These are phyloP conservation scores for Porphyrellus cyaneotinctus DNA, from an alignment of 768 basidiomycete genomes.

Conservation along the genomic window DNA sequence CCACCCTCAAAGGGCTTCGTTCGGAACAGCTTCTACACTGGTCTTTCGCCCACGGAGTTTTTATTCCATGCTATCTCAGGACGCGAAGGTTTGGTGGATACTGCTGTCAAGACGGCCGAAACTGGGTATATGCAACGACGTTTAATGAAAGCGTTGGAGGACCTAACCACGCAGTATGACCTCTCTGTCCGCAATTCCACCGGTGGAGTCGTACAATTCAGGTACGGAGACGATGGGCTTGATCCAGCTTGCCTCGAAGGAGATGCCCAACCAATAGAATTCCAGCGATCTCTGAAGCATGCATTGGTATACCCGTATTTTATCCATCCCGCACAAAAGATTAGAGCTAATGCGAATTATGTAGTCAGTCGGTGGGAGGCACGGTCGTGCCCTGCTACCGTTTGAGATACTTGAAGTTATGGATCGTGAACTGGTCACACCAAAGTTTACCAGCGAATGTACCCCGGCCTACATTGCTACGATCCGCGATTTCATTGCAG, in stretches of 20 bases:
- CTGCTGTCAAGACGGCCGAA: conserved; percentile 99
- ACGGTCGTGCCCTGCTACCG: conserved; percentile 68
- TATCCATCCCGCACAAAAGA: neutral
- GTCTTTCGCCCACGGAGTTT: conserved; percentile 91
- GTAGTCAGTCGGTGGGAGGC: conserved; percentile 61
- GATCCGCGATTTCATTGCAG: conserved; percentile 65
- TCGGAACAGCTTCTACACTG: conserved; percentile 93
- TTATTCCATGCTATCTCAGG: conserved; percentile 99
- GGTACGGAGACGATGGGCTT: conserved; percentile 94
- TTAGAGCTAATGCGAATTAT: conserved; percentile 5
- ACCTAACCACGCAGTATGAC: conserved; percentile 95
- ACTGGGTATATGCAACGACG: conserved; percentile 99
- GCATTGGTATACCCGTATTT: conserved; percentile 51
- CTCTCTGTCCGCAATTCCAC: conserved; percentile 90
- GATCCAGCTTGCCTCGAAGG: conserved; percentile 97
- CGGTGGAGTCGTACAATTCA: conserved; percentile 95
- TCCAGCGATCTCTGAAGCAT: conserved; percentile 82
- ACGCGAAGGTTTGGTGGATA: conserved; percentile 97
- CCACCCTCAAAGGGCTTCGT: conserved; percentile 99
- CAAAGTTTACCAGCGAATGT: conserved; percentile 65
- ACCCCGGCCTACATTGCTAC: conserved; percentile 65
- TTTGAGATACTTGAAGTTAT: conserved; percentile 80
- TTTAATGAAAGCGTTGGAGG: conserved; percentile 98
- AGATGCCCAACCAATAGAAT: conserved; percentile 90
- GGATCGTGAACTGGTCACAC: conserved; percentile 53